Percentiles rank a stretch among this genome's conserved stretches.
Conservation (phyloP, 2,329 filamentous ascomycete species). For the Reticulascus tulasneorum region DNA sequence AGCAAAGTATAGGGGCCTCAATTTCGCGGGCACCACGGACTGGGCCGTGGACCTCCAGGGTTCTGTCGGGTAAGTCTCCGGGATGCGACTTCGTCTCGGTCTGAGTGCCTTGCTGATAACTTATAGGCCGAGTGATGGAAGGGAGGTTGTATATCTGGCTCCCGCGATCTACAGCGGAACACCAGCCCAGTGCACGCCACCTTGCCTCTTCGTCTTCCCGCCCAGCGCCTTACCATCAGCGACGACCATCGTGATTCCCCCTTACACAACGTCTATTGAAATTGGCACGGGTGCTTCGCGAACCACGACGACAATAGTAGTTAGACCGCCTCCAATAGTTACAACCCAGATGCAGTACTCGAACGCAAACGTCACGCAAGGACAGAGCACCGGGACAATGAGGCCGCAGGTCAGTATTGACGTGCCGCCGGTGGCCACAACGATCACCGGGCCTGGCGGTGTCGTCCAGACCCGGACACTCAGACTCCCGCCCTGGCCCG, state of each 20-base stretch:
- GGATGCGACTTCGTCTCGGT: not conserved
- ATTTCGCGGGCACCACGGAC: constrained; percentile 25
- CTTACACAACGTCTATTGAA: not conserved
- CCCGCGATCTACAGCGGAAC: not conserved
- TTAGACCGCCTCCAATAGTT: constrained; percentile 13
- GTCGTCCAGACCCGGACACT: not conserved
- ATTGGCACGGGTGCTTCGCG: not conserved
- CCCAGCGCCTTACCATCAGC: constrained; percentile 1
- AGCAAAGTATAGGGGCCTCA: constrained; percentile 16
- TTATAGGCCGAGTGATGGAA: no score
- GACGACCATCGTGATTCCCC: not conserved
- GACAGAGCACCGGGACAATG: not conserved
- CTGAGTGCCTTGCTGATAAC: constrained; percentile 4
- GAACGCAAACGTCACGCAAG: not conserved
- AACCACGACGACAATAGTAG: not conserved
- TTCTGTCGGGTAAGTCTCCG: no score
- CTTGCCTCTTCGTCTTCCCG: constrained; percentile 1
- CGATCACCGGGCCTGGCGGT: not conserved
- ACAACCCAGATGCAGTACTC: not conserved
- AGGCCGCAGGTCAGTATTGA: not conserved
- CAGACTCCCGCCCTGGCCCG: not conserved
- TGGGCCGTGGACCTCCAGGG: constrained; percentile 29
- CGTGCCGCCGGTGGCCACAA: not conserved
- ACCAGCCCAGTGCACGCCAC: not conserved
- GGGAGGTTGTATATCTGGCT: constrained; percentile 1